Conservation (phyloP, 169 alveolate species). For the Plasmodium vinckei region DNA sequence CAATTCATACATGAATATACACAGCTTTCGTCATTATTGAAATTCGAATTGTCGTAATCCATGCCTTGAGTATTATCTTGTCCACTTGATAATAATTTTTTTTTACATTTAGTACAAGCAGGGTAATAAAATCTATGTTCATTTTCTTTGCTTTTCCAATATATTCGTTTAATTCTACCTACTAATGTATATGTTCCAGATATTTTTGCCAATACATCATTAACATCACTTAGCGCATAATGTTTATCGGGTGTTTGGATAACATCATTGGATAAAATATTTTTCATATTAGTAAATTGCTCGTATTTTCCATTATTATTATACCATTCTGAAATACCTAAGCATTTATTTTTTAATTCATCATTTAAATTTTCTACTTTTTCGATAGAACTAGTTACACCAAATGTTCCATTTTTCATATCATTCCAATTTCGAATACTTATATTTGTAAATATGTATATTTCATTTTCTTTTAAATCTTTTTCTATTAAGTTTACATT, state of each 20-base stretch:
- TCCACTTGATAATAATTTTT: slow-evolving; percentile 77
- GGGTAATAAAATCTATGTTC: slow-evolving; percentile 80
- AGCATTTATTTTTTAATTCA: slow-evolving; percentile 75
- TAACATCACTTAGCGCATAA: slow-evolving; percentile 68
- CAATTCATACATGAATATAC: slow-evolving; percentile 82
- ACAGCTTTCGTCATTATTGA: slow-evolving; percentile 73
- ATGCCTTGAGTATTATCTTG: slow-evolving; percentile 12
- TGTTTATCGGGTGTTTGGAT: slow-evolving; percentile 77
- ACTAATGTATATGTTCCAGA: slow-evolving; percentile 78
- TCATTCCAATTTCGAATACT: slow-evolving; percentile 85
- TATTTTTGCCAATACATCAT: slow-evolving; percentile 67
- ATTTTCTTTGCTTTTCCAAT: slow-evolving; percentile 85
- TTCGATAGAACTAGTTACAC: slow-evolving; percentile 75
- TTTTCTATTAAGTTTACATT: slow-evolving; percentile 55
- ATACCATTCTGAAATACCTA: slow-evolving; percentile 80
- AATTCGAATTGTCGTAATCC: slow-evolving; percentile 13
- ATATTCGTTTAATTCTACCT: slow-evolving; percentile 80
- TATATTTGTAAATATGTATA: slow-evolving; percentile 75
- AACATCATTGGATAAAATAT: slow-evolving; percentile 66
- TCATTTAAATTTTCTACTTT: slow-evolving; percentile 76
- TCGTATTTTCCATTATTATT: slow-evolving; percentile 77
- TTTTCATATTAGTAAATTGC: slow-evolving; percentile 78
- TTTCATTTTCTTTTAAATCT: slow-evolving; percentile 72
- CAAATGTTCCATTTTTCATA: slow-evolving; percentile 79
- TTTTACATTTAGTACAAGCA: slow-evolving; percentile 83